A percentile compares a stretch with the other conserved stretches of the same genome.
Conservation (phyloP, 768 basidiomycete species). For the Trichaptum fuscoviolaceum region DNA sequence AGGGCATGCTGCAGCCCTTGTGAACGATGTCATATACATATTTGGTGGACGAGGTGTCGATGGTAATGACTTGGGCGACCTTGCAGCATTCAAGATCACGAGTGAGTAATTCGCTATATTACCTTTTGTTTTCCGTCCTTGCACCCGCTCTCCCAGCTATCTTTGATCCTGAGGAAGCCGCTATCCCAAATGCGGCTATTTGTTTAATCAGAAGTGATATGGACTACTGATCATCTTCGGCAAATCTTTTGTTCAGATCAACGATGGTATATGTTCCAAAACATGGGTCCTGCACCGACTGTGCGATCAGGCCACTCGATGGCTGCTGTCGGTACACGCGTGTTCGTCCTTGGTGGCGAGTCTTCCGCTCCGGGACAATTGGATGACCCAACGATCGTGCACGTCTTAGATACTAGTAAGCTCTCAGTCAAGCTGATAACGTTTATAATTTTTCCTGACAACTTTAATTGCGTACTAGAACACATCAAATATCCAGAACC, state of each 20-base stretch:
- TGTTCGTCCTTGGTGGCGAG: slow-evolving; percentile 95
- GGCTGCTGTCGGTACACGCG: slow-evolving; percentile 83
- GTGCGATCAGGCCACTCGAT: slow-evolving; percentile 98
- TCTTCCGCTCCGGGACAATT: slow-evolving; percentile 65
- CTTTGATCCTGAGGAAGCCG: not conserved
- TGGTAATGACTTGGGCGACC: slow-evolving; percentile 89
- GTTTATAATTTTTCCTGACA: slow-evolving; percentile 1
- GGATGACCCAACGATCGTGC: slow-evolving; percentile 80
- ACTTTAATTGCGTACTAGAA: slow-evolving; percentile 36
- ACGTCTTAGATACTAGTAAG: slow-evolving; percentile 93
- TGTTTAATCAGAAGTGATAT: not conserved
- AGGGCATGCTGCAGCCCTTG: slow-evolving; percentile 92
- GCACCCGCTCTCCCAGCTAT: not conserved
- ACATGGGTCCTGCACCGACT: slow-evolving; percentile 95
- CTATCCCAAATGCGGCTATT: not conserved
- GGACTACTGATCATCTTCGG: slow-evolving; percentile 4
- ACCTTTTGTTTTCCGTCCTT: slow-evolving; percentile 1
- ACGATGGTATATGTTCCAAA: slow-evolving; percentile 99
- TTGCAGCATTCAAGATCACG: slow-evolving; percentile 95
- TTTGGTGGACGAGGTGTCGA: slow-evolving; percentile 97
- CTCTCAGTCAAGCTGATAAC: slow-evolving; percentile 17
- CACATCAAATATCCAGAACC: slow-evolving; percentile 92
- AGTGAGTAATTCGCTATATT: slow-evolving; percentile 53
- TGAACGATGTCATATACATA: slow-evolving; percentile 96
- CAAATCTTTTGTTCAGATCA: slow-evolving; percentile 56